phyloP scores from a whole-genome alignment of 176 grass and related monocot species.

The Saccharum officinarum region DNA sequence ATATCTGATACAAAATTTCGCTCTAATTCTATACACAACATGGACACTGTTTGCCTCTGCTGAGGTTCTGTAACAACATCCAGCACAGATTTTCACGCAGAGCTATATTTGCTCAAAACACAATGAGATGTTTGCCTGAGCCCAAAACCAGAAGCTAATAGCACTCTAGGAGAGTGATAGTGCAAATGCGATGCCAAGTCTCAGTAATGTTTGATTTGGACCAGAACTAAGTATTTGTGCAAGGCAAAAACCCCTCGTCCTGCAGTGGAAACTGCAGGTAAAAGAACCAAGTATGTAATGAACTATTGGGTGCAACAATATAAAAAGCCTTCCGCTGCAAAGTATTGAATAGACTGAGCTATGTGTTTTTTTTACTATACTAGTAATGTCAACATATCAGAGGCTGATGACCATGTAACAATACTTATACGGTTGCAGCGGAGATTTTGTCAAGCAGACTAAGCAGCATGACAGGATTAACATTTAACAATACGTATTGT shows the following conservation, averaged over 20 bases:
- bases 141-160: not conserved
- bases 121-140: not conserved
- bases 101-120: not conserved
- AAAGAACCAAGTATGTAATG: too few relatives aligned
- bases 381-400: too few relatives aligned
- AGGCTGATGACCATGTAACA: too few relatives aligned
- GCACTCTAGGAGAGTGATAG: not conserved
- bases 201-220: not conserved
- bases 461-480: too few relatives aligned
- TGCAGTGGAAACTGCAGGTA: not conserved
- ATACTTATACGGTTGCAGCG: too few relatives aligned
- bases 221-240: not conserved
- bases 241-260: not conserved
- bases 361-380: too few relatives aligned
- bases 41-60: not conserved
- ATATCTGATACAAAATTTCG: not conserved
- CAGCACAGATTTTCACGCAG: not conserved
- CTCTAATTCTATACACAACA: not conserved
- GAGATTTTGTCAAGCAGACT: too few relatives aligned
- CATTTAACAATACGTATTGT: too few relatives aligned
- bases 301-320: too few relatives aligned
- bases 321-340: too few relatives aligned
- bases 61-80: not conserved
- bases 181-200: not conserved
- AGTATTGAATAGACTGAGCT: too few relatives aligned